Evolutionary conservation across 768 basidiomycete genomes (phyloP).

Genomic region (Saitozyma sp.): DNA sequence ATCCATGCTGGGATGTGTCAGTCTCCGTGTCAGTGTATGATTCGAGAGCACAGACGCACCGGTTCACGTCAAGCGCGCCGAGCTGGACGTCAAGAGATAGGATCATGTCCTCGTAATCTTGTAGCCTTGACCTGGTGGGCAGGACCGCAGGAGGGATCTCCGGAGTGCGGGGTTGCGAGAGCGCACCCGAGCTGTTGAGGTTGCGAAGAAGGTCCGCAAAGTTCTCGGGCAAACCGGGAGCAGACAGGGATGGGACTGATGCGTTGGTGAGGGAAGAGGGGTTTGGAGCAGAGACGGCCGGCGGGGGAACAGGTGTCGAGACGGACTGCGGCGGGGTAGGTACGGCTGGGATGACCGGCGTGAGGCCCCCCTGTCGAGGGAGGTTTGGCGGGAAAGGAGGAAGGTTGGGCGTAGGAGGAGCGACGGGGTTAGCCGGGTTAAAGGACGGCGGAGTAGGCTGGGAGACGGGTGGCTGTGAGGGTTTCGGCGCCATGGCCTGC

Average conservation of each 20-base stretch:
- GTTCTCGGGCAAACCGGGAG: slow-evolving; percentile 39
- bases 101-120: slow-evolving; percentile 50
- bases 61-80: slow-evolving; percentile 34
- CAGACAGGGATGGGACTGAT: slow-evolving; percentile 43
- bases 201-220: slow-evolving; percentile 35
- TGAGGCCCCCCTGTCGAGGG: background rate
- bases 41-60: slow-evolving; percentile 20
- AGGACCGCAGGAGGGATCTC: slow-evolving; percentile 5
- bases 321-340: slow-evolving; percentile 41
- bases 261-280: background rate
- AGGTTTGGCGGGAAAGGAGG: slow-evolving; percentile 17
- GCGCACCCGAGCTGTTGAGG: slow-evolving; percentile 27
- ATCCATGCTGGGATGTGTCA: slow-evolving; percentile 10
- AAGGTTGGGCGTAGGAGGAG: slow-evolving; percentile 14
- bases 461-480: slow-evolving; percentile 10
- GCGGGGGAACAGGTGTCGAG: slow-evolving; percentile 22
- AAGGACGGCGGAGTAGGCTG: slow-evolving; percentile 4
- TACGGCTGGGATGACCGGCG: background rate
- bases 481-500: slow-evolving; percentile 22
- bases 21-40: background rate
- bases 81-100: slow-evolving; percentile 37
- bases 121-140: slow-evolving; percentile 23
- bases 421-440: slow-evolving; percentile 4
- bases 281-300: slow-evolving; percentile 1
- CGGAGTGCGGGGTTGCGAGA: slow-evolving; percentile 26